Base-by-base conservation (phyloP, 352 stramenopile species). In the Globisporangium parvum region DNA sequence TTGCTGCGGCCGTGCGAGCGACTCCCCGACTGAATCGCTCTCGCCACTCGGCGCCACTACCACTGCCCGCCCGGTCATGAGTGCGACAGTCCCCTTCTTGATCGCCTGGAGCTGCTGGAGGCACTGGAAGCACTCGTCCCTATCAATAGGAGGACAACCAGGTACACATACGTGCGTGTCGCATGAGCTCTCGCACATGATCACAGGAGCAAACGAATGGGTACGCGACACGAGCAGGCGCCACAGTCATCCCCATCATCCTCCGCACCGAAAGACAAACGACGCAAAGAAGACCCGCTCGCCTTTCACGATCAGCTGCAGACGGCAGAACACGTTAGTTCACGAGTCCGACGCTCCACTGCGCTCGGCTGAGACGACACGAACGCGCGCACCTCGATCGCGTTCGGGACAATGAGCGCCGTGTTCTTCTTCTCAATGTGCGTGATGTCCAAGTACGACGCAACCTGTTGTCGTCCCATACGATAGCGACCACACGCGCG, bases 391-490 rank as follows among this genome's bases (percentile, higher is more conserved):
- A 93, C 80, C 80, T 94, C 85, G 35, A 93, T 88, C 15, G 80
- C 85, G 42, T 94, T 94, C 3, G 85, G 85, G 9, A 93, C 85
- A 53, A 94, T 90, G 24, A 94, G 58, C 9, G 85, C 82, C 2
- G 82, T 88, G 46, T 93, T 91, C 50, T 94, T 94, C 58, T 92
- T 92, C 58, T 91, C 85, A 57, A 94, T 77, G 24, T 53, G 45
- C 23, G 63, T 64, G 53, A 94, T 90, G 15, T 92, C 77, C n/a
- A 79, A 69, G 41, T 87, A 88, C 6, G 71, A 81, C n/a, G 75
- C 59, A 33, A 92, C 80, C 81, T 92, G 51, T 24, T 45, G 18
- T 0, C 20, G 5, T 6, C 11, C 2, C 28, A 44, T 31, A 10
- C 1, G 18, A 26, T 26, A 23, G 9, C n/a, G 14, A 39, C 17